Evolutionary conservation across 768 basidiomycete species (phyloP).

Genomic region (Lactarius psammicola): DNA sequence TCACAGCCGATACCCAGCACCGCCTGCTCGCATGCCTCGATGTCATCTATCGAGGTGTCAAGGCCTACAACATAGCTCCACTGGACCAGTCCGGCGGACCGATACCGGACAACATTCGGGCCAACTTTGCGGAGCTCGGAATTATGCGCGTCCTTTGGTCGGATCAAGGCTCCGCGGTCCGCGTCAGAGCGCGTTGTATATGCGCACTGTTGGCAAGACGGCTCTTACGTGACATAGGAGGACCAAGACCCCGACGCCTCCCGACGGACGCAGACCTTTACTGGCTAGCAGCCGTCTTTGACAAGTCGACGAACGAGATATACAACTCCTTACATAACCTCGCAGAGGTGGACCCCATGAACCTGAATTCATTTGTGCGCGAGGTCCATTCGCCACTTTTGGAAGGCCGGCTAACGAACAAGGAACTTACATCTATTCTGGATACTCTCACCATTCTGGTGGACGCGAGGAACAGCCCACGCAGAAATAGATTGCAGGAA

Average conservation of each 20-base stretch:
- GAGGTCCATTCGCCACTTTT: neutral
- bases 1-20: neutral
- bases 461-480: neutral
- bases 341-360: neutral
- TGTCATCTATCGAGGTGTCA: neutral
- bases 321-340: neutral
- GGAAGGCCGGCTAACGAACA: neutral
- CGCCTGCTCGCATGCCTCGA: neutral
- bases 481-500: neutral
- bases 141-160: neutral
- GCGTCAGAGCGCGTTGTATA: neutral
- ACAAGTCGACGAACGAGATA: neutral
- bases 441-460: neutral
- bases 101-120: neutral
- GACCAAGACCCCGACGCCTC: neutral
- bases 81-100: neutral
- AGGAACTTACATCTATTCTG: neutral
- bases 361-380: neutral
- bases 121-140: neutral
- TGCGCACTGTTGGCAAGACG: neutral
- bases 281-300: neutral
- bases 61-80: neutral
- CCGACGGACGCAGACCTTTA: neutral
- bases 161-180: neutral
- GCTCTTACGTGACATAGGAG: neutral